These are phyloP conservation scores for Rhexocercosporidium sp. DNA, from an alignment of 2,329 filamentous ascomycete genomes.

Conservation along the genomic window DNA sequence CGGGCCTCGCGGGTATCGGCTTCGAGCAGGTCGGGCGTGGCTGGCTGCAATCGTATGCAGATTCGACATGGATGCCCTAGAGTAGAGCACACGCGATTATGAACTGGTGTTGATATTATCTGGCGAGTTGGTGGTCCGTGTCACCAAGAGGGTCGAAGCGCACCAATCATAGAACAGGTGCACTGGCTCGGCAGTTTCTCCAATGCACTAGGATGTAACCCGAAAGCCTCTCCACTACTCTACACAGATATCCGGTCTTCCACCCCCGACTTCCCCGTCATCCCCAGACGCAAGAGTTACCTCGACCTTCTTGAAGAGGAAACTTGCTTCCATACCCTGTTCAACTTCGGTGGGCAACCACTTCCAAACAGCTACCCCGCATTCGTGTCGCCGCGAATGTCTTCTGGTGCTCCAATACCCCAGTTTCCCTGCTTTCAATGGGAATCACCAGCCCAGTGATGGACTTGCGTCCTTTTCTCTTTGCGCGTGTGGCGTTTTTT, in stretches of 20 bases:
- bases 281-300: neutral
- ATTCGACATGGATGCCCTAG: neutral
- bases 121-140: neutral
- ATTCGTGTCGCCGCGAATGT: constrained; percentile 16
- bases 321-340: constrained; percentile 2
- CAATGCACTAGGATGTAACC: neutral
- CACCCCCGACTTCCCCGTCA: constrained; percentile 9
- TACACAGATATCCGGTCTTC: constrained; percentile 1
- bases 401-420: constrained; percentile 12
- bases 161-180: neutral
- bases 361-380: constrained; percentile 19
- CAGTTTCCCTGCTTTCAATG: neutral
- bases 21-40: neutral
- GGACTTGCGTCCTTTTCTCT: neutral
- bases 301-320: neutral
- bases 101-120: neutral
- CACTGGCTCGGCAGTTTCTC: neutral
- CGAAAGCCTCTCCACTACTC: neutral
- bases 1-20: constrained; percentile 1
- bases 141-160: neutral
- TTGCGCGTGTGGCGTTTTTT: constrained; percentile 3
- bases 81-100: neutral
- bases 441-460: neutral
- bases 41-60: neutral
- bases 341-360: neutral